Conservation (phyloP, 768 basidiomycete species). For the Boletus subparvulus region DNA sequence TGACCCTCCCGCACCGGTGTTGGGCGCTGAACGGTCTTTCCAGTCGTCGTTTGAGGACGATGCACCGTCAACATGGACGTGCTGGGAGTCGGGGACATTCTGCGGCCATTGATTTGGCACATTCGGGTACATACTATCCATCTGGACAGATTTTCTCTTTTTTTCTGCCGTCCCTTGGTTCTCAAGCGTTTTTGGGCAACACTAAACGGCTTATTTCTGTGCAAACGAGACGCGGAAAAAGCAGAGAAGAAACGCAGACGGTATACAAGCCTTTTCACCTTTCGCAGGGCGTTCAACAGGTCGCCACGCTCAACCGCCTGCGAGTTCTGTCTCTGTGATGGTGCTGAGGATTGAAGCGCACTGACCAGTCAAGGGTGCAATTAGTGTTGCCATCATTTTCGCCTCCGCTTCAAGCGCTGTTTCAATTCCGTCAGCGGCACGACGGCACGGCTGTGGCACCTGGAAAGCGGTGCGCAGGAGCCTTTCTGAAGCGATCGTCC, state of each 20-base stretch:
- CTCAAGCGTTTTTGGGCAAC: constrained; percentile 45
- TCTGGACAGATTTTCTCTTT: constrained; percentile 40
- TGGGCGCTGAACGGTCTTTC: constrained; percentile 37
- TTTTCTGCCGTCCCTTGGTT: constrained; percentile 37
- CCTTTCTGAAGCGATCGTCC: constrained; percentile 22
- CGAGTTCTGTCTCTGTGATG: constrained; percentile 40
- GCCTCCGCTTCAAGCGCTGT: constrained; percentile 31
- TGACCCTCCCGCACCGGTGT: constrained; percentile 25
- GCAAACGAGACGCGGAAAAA: constrained; percentile 38
- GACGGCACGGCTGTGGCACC: constrained; percentile 22
- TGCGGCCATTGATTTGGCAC: constrained; percentile 42
- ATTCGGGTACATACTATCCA: constrained; percentile 49
- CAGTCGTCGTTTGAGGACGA: constrained; percentile 37
- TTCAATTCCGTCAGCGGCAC: constrained; percentile 24
- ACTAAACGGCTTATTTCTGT: constrained; percentile 48
- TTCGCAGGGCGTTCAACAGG: constrained; percentile 36
- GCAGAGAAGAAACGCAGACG: constrained; percentile 38
- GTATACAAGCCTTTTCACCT: constrained; percentile 41
- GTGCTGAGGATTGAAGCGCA: constrained; percentile 38
- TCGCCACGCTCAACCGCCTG: constrained; percentile 38
- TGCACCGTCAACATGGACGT: constrained; percentile 32
- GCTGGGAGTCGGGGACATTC: constrained; percentile 36
- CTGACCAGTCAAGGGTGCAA: constrained; percentile 30
- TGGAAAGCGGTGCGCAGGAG: constrained; percentile 24
- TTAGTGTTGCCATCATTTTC: constrained; percentile 24